Conservation (phyloP, 345 rosid genomes). For the Salix exigua region DNA sequence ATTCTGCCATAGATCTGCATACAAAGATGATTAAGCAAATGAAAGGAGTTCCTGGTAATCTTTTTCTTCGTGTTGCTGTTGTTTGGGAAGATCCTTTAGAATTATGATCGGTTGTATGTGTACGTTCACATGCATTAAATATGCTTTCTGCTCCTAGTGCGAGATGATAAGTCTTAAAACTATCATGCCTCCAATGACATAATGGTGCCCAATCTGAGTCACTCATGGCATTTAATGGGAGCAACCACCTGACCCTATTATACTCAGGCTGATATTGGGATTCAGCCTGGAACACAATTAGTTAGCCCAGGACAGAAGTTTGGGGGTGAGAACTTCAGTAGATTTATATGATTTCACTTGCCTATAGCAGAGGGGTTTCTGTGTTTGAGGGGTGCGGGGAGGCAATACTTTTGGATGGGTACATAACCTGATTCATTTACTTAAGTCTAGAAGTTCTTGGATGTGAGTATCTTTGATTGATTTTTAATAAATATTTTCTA, state of each 20-base stretch:
- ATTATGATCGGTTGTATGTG: neutral
- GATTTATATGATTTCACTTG: neutral
- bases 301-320: too few relatives aligned
- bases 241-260: neutral
- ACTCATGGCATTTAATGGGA: neutral
- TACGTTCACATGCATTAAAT: too few relatives aligned
- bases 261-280: neutral
- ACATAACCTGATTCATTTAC: too few relatives aligned
- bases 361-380: too few relatives aligned
- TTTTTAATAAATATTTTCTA: too few relatives aligned
- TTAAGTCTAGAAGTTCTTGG: too few relatives aligned
- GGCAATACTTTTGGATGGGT: too few relatives aligned
- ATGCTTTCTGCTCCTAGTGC: neutral
- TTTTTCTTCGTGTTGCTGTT: constrained; percentile 8
- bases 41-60: constrained; percentile 97
- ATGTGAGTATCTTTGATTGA: too few relatives aligned
- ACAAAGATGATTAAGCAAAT: constrained; percentile 90
- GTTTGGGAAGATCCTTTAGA: neutral
- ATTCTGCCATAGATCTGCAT: constrained; percentile 82
- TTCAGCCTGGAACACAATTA: neutral
- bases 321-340: neutral
- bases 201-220: neutral
- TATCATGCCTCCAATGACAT: neutral
- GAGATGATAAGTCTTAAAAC: neutral
- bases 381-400: too few relatives aligned